Conservation (phyloP, 2,329 filamentous ascomycete species). For the Calonectria multiphialidica region DNA sequence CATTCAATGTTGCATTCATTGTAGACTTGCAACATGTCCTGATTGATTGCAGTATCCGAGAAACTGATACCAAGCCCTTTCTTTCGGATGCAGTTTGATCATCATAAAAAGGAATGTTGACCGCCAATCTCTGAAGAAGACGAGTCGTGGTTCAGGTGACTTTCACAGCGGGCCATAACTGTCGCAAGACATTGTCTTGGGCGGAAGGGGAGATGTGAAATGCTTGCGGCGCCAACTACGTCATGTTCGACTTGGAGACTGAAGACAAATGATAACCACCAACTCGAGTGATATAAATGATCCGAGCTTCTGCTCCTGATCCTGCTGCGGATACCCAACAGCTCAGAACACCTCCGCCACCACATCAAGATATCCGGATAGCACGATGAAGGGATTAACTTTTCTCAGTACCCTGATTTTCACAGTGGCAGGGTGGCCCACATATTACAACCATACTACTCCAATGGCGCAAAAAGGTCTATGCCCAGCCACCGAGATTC, state of each 20-base stretch:
- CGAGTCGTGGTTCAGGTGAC: neutral
- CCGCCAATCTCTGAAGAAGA: neutral
- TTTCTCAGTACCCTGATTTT: neutral
- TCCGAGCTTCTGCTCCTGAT: neutral
- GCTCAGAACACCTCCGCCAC: neutral
- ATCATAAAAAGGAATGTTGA: neutral
- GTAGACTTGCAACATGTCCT: no score
- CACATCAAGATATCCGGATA: neutral
- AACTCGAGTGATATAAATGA: neutral
- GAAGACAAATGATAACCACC: neutral
- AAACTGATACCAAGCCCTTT: neutral
- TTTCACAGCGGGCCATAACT: neutral
- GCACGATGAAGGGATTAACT: neutral
- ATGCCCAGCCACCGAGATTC: neutral
- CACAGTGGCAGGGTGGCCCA: neutral
- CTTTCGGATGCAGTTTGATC: neutral
- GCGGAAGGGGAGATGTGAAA: neutral
- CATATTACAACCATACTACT: neutral
- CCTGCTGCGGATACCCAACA: neutral
- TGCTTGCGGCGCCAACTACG: neutral
- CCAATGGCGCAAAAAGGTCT: neutral
- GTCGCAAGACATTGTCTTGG: neutral
- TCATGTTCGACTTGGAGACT: neutral
- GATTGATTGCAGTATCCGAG: neutral
- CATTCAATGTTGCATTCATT: no score